These are phyloP conservation scores for Calvatia gigantea DNA, from an alignment of 768 basidiomycete species.

Conservation along the genomic window DNA sequence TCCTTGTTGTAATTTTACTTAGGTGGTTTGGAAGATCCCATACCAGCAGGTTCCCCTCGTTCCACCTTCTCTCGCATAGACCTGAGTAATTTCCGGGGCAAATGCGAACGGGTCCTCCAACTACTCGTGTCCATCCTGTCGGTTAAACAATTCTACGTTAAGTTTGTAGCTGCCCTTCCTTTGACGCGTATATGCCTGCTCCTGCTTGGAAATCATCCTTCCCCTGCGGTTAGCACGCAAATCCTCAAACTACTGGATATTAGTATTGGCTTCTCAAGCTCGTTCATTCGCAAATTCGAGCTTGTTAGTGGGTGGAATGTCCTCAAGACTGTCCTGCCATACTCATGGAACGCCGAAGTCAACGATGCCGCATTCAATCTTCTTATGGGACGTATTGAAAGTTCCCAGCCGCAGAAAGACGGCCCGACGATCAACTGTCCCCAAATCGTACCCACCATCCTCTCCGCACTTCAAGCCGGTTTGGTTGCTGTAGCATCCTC, in stretches of 20 bases:
- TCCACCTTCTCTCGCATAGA: slow-evolving; percentile 60
- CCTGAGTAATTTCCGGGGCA: slow-evolving; percentile 43
- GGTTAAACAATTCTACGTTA: slow-evolving; percentile 53
- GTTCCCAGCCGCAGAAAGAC: background rate
- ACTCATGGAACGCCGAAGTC: slow-evolving; percentile 64
- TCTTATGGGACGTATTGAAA: slow-evolving; percentile 46
- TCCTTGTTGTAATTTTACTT: slow-evolving; percentile 8
- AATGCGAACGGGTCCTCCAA: slow-evolving; percentile 66
- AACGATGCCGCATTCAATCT: slow-evolving; percentile 69
- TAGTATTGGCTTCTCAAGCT: slow-evolving; percentile 48
- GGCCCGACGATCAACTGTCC: slow-evolving; percentile 40
- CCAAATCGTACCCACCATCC: slow-evolving; percentile 67
- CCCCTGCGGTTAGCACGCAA: slow-evolving; percentile 52
- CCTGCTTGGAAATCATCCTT: slow-evolving; percentile 75
- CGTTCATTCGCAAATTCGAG: slow-evolving; percentile 82
- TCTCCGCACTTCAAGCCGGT: slow-evolving; percentile 64
- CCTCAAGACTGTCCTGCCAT: slow-evolving; percentile 64
- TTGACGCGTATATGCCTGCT: slow-evolving; percentile 76
- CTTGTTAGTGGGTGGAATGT: slow-evolving; percentile 81
- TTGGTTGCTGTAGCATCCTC: slow-evolving; percentile 38
- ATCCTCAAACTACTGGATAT: slow-evolving; percentile 58
- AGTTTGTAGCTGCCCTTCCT: slow-evolving; percentile 72
- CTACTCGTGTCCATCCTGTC: slow-evolving; percentile 61
- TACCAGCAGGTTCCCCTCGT: slow-evolving; percentile 42
- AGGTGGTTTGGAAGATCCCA: slow-evolving; percentile 3